Evolutionary conservation across 1,284 basidiomycete species (phyloP), one percentile per base, ranked within the genome.

Genomic region (Sphaerobolus stellatus): DNA sequence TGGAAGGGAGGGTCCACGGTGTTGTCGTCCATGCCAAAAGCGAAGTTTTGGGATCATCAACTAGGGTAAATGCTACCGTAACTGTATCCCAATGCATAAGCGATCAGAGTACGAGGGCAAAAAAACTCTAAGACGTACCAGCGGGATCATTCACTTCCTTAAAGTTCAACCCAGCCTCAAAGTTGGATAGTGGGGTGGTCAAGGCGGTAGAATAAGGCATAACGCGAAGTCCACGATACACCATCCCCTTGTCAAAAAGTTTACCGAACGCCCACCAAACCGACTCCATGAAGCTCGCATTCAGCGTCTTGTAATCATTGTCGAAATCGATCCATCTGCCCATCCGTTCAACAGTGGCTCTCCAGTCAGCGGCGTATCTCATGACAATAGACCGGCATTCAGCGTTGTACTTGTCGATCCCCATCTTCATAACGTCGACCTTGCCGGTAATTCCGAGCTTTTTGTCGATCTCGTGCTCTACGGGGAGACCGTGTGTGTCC

Each of bases 311-410:
- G 83, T 99, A 99, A 64, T 97, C 97, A 62, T 97, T 92, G 75
- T 99, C 97, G 67, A 99, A 99, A 73, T 99, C 97, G 74, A 99
- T 99, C 97, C 97, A 99, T 59, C 97, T 85, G 36, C 96, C 97
- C 88, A 99, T 96, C 59, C 97, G 86, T 72, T 98, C 96, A 56
- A 99, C 96, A 5, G 94, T 99, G 34, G 75, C 67, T 56, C 93
- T 85, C 97, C 97, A 99, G 70, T 99, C 95, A 14, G 80, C 78
- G 5, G 95, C 83, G 71, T 99, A 99, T 43, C 94, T 84, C 95
- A 99, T 98, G 66, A 99, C 97, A 70, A 99, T 99, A 58, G 88
- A 84, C 38, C 94, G 86, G 70, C 97, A 99, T 69, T 98, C 95
- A 13, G 84, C 93, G 70, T 99, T 99, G 81, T 99, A 99, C 65